Base-by-base conservation (phyloP, 2,329 filamentous ascomycete species). In the Ophiostoma sp. region DNA sequence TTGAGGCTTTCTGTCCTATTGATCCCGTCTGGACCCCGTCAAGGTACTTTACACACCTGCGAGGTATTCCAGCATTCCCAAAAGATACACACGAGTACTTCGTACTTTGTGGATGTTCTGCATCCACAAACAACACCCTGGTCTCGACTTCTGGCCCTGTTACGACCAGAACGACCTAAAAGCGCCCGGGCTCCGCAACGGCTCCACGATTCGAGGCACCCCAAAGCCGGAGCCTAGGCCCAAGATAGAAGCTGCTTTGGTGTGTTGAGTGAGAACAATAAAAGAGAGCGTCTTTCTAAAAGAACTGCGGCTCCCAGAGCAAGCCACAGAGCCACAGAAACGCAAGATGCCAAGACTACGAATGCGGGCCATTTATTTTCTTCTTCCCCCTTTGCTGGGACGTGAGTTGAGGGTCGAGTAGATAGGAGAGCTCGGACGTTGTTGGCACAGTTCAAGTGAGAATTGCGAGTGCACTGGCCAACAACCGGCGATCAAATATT, bases 161-260 rank as follows among this genome's bases (percentile, higher is more conserved):
- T n/a, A n/a, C 57, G 42, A 15, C 3, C 42, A 15, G 12, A 45
- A 17, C 19, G 12, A 11, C 42, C 9, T 45, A 45, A 45, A 50
- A 25, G 61, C 36, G 39, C n/a, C 63, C n/a, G 39, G 39, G n/a
- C 63, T 69, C 66, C 66, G 66, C 66, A 52, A 15, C 66, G 45
- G 45, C 45, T 39, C 66, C 66, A 69, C 66, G 66, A 52, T 50
- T 19, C 19, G 45, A 33, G 39, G 42, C 42, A 15, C 39, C 63
- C 39, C 25, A 66, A 33, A 28, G 63, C 63, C 39, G 63, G 63
- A 22, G 28, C n/a, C 70, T 72, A 72, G 28, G 42, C 70, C 45
- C 42, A 72, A 72, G 31, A 66, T 22, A 52, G 70, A 52, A 72
- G 70, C 70, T 72, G 55, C 42, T 42, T 42, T 42, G 31, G 59